A percentile compares a stretch with the other conserved stretches of the same genome.
phyloP scores from a whole-genome alignment of 768 basidiomycete genomes.

The Mycena galopus region DNA sequence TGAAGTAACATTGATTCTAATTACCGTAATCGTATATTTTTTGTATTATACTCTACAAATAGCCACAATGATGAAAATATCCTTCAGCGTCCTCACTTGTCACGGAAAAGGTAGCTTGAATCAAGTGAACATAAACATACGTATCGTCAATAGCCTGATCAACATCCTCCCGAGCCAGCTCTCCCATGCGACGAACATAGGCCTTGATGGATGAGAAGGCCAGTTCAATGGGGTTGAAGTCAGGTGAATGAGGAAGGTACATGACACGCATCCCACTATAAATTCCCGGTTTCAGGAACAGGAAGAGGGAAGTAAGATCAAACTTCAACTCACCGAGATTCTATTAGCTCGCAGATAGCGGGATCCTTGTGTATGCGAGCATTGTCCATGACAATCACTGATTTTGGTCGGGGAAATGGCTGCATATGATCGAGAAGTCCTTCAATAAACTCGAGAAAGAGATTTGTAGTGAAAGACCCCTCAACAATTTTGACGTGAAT shows the following conservation, averaged over 20 bases:
- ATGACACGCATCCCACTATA: constrained; percentile 7
- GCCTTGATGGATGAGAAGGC: constrained; percentile 24
- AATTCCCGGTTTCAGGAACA: no score
- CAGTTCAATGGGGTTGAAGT: constrained; percentile 19
- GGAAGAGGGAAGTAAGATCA: no score
- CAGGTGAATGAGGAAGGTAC: constrained; percentile 11
- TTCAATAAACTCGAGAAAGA: constrained; percentile 49
- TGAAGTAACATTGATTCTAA: no score
- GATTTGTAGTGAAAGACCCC: constrained; percentile 43
- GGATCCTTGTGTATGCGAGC: constrained; percentile 49
- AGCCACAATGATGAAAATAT: constrained; percentile 22
- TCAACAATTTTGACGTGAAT: constrained; percentile 44
- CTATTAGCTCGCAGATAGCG: constrained; percentile 43
- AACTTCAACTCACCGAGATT: constrained; percentile 44
- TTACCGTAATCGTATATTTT: no score
- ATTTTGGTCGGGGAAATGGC: constrained; percentile 50
- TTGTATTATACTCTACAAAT: no score
- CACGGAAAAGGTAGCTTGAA: constrained; percentile 11
- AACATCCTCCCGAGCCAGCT: constrained; percentile 9
- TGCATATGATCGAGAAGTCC: constrained; percentile 52
- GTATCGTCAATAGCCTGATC: constrained; percentile 11
- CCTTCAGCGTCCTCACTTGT: constrained; percentile 12
- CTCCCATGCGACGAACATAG: background rate
- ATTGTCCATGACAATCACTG: constrained; percentile 57
- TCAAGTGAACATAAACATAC: constrained; percentile 21